Evolutionary conservation across 768 basidiomycete species (phyloP), one percentile per base, ranked within the genome.

Genomic region (Leccinellum rugosiceps): DNA sequence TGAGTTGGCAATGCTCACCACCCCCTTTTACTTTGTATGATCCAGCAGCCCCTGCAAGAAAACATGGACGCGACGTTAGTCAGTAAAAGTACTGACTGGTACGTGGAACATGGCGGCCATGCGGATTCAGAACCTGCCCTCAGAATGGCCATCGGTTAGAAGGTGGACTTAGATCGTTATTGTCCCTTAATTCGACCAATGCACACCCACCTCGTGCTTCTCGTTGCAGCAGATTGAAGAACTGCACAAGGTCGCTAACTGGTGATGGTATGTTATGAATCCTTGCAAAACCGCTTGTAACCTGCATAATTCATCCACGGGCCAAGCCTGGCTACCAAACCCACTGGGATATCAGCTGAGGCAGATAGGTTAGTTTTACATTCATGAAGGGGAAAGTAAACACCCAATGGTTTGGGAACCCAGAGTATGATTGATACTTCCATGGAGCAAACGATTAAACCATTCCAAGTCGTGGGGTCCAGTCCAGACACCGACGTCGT

Each of bases 41-140:
- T 23, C 58, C 69, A 19, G 60, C 59, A 87, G 64, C 85, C 87
- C 74, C 56, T 83, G 11, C 81, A 86, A 63, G 72, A 78, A 34
- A 68, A 76, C 21, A 70, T 74, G 52, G 85, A 88, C 58, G 76
- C 51, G 28, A 52, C 30, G 13, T 55, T 55, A 19, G 55, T 46
- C 30, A 0, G 23, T 30, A n/a, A 25, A 14, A 9, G 34, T n/a
- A n/a, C 10, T 32, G 21, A 38, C 35, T n/a, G 17, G 35, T 35
- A 35, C 14, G 32, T 13, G 23, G 38, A 11, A 15, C 26, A 28
- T 9, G 10, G 14, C 17, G 28, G 52, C 38, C n/a, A 13, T 25
- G 48, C 21, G 19, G 23, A 13, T 11, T 41, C 38, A 34, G 38
- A 41, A 41, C 25, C 26, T 21, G 6, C 11, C 21, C 44, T 23